A percentile compares a stretch with the other conserved stretches of the same genome.
Evolutionary conservation across 2,329 filamentous ascomycete species (phyloP).

Genomic region (Camillea tinctor): DNA sequence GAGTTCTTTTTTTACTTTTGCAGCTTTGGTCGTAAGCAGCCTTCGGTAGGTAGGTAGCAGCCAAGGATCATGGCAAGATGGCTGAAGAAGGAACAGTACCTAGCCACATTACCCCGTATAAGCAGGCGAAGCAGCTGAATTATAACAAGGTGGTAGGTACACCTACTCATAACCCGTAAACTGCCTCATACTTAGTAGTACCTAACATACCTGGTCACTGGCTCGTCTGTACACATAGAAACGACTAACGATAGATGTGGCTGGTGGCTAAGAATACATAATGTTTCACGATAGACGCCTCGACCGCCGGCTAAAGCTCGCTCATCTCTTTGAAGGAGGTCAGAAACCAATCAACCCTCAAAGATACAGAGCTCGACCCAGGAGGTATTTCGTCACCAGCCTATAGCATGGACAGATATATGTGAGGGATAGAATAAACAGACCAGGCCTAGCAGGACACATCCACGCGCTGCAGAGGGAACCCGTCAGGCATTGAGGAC

Average conservation of each 20-base stretch:
- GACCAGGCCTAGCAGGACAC: neutral
- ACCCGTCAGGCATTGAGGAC: neutral
- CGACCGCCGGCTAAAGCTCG: neutral
- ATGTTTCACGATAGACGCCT: neutral
- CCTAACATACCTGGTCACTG: too few species aligned
- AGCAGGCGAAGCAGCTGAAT: too few species aligned
- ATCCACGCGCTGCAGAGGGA: neutral
- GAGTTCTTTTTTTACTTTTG: too few species aligned
- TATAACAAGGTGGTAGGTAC: too few species aligned
- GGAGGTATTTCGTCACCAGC: slow-evolving; percentile 1
- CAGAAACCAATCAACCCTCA: neutral
- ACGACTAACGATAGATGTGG: neutral
- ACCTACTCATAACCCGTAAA: too few species aligned
- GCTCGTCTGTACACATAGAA: too few species aligned
- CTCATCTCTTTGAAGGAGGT: neutral
- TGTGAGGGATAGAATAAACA: neutral
- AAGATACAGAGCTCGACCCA: neutral
- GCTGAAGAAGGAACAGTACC: neutral
- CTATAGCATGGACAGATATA: neutral
- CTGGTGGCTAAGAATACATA: neutral
- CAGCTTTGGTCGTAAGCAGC: too few species aligned
- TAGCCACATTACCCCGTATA: too few species aligned
- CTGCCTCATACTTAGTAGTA: too few species aligned
- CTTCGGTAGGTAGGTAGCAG: too few species aligned
- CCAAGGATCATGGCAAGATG: neutral